Evolutionary conservation across 2,329 filamentous ascomycete species (phyloP).

Genomic region (Macrophomina tecta): DNA sequence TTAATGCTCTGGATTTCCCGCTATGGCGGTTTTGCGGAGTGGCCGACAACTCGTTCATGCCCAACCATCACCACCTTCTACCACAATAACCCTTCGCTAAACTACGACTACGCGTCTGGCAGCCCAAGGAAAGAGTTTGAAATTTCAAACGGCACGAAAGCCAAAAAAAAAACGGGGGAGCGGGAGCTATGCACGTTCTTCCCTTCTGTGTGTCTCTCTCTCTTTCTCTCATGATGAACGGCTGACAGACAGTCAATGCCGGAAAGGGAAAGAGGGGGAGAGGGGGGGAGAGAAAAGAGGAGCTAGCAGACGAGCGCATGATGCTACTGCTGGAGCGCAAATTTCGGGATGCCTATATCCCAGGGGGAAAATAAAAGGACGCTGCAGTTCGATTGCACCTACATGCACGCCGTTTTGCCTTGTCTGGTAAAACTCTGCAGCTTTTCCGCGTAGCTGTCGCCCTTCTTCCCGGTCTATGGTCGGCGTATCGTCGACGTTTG

Average conservation of each 20-base stretch:
- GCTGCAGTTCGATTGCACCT: too few species aligned
- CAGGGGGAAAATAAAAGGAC: not conserved
- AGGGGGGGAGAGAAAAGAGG: not conserved
- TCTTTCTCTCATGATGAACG: not conserved
- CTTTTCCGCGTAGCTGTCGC: too few species aligned
- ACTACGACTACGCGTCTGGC: not conserved
- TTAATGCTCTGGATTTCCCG: too few species aligned
- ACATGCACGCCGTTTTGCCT: too few species aligned
- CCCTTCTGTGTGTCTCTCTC: not conserved
- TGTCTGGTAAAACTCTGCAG: too few species aligned
- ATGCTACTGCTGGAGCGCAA: not conserved
- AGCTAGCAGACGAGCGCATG: not conserved
- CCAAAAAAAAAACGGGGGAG: not conserved
- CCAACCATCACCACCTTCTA: not conserved
- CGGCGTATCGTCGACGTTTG: too few species aligned
- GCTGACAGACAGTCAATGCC: not conserved
- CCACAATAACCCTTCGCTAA: not conserved
- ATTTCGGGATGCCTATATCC: not conserved
- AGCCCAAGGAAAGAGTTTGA: not conserved
- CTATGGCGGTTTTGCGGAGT: too few species aligned
- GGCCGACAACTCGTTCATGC: not conserved
- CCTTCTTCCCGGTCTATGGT: too few species aligned
- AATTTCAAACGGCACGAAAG: too few species aligned
- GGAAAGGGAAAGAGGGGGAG: too few species aligned
- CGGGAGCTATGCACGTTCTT: not conserved